Evolutionary conservation across 2,329 filamentous ascomycete species (phyloP).

Genomic region (Colletotrichum musicola): DNA sequence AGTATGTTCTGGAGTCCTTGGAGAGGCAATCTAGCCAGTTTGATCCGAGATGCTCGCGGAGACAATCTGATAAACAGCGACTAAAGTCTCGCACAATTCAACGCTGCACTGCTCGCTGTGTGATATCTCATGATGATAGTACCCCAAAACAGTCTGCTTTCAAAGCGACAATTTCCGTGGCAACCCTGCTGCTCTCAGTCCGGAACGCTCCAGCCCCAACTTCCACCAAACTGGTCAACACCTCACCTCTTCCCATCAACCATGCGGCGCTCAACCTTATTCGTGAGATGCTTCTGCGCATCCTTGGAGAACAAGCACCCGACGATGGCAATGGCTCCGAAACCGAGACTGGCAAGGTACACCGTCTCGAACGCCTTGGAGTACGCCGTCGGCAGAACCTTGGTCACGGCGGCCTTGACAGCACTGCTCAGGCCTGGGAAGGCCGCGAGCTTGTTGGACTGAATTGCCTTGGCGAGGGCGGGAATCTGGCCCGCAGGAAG

Average conservation of each 20-base stretch:
- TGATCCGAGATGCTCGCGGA: conserved; percentile 3
- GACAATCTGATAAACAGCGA: background rate
- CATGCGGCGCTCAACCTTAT: conserved; percentile 52
- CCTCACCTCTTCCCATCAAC: conserved; percentile 31
- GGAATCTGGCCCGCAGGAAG: conserved; percentile 48
- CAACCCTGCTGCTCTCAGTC: background rate
- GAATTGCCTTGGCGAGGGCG: conserved; percentile 49
- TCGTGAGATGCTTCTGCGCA: conserved; percentile 49
- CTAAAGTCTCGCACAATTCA: background rate
- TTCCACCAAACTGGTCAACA: background rate
- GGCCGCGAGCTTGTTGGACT: conserved; percentile 48
- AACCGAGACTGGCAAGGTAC: conserved; percentile 53
- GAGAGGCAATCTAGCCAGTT: conserved; percentile 1
- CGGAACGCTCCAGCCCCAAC: background rate
- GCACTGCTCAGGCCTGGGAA: conserved; percentile 49
- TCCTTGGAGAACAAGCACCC: conserved; percentile 52
- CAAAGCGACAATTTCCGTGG: conserved; percentile 2
- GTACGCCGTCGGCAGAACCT: conserved; percentile 50
- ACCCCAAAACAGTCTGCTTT: conserved; percentile 14
- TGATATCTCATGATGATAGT: background rate
- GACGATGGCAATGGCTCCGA: conserved; percentile 53
- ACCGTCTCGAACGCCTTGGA: conserved; percentile 56
- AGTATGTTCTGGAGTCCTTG: background rate
- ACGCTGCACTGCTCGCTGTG: conserved; percentile 12
- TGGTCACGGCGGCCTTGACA: conserved; percentile 47